Evolutionary conservation across 768 basidiomycete genomes (phyloP), one percentile per base, ranked within the genome.

Genomic region (Antrodiella citrinella): DNA sequence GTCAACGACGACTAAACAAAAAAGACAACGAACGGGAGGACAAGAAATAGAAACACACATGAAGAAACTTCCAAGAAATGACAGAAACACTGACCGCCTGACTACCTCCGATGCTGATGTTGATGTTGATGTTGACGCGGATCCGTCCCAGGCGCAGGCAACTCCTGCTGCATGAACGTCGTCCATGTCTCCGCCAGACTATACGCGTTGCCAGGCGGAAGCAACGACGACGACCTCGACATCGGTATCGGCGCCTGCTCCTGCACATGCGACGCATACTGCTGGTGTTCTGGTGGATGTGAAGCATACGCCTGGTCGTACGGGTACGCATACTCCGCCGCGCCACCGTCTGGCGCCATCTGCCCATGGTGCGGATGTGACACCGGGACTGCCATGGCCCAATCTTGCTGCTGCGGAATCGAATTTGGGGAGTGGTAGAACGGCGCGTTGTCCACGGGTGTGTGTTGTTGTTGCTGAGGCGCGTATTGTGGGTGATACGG

Each of bases 111-210:
- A 39, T 39, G 11, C n/a, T n/a, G n/a, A n/a, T n/a, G n/a, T 39
- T 44, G 21, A 7, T 44, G 42, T 10, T 22, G 42, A 10, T 18
- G n/a, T 18, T 10, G 41, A 20, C n/a, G 30, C 30, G 15, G 7
- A 15, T 35, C 30, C 30, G 30, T 15, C 15, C 30, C 30, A 35
- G 61, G 57, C 35, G 44, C 44, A 7, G 62, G 59, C 44, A 63
- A 52, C 58, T 63, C 60, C 26, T 60, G 60, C 53, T 75, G 71
- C 72, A 83, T 78, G 67, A 82, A 86, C 51, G 76, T 71, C 61
- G 76, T 74, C 84, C 84, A 86, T 9, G 82, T 83, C 65, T 84
- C 83, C 63, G 81, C 78, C 49, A 84, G 67, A 59, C 81, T 80
- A 48, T 80, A 78, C 24, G 74, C 74, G 3, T 18, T 43, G 5